Conservation (phyloP, 2,329 filamentous ascomycete species). For the Sporothrix variecibatus region DNA sequence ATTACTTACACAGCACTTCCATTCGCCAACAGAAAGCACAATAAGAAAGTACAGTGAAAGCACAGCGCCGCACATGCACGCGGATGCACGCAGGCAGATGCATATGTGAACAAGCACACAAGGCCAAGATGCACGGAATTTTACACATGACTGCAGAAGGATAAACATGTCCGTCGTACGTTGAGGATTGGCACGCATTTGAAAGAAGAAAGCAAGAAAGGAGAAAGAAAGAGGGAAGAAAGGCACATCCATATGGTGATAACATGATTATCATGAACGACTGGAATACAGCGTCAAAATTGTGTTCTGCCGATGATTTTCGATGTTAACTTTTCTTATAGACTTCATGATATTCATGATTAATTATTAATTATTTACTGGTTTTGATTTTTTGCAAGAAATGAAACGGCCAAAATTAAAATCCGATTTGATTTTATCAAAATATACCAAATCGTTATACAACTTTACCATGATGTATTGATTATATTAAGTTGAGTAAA, state of each 20-base stretch:
- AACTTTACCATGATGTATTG: too few relatives aligned
- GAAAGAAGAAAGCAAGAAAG: background rate
- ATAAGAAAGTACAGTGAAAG: background rate
- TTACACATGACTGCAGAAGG: background rate
- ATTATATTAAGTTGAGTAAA: background rate
- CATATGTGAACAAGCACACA: background rate
- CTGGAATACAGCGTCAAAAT: too few relatives aligned
- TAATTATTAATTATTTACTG: too few relatives aligned
- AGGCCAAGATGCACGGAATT: background rate
- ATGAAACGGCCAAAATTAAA: too few relatives aligned
- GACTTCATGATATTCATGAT: too few relatives aligned
- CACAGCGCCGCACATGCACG: background rate
- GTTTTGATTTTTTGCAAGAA: too few relatives aligned
- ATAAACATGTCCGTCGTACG: background rate
- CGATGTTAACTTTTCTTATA: too few relatives aligned
- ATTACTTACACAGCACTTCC: background rate
- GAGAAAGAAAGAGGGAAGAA: background rate
- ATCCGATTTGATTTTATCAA: too few relatives aligned
- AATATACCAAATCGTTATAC: too few relatives aligned
- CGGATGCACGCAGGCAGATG: conserved; percentile 6
- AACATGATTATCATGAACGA: background rate
- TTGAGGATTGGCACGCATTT: background rate
- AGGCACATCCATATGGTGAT: background rate
- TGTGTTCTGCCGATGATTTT: too few relatives aligned
- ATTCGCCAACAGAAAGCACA: background rate